Conservation (phyloP, 805 yeast genomes). For the Hanseniaspora mollemarum region DNA sequence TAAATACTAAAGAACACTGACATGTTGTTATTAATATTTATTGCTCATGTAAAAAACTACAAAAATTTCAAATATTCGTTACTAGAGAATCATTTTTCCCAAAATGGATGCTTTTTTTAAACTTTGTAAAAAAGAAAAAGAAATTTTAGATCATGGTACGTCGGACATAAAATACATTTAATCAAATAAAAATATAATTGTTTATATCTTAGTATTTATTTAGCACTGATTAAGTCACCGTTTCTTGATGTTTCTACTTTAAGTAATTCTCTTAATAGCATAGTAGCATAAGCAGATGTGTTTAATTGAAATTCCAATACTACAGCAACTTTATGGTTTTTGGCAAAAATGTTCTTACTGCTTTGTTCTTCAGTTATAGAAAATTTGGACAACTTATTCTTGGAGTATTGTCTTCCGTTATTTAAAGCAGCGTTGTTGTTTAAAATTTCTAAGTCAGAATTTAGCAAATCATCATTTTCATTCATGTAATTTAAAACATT, state of each 20-base stretch:
- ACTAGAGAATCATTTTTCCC: not conserved
- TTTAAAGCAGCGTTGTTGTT: constrained; percentile 29
- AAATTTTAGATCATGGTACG: not conserved
- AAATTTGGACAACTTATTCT: constrained; percentile 27
- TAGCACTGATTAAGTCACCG: constrained; percentile 28
- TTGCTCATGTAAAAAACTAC: not conserved
- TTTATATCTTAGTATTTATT: not conserved
- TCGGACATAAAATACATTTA: not conserved
- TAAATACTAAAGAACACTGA: no score
- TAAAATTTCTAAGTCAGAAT: constrained; percentile 62
- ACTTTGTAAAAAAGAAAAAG: constrained; percentile 1
- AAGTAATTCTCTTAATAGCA: constrained; percentile 90
- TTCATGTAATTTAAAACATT: constrained; percentile 48
- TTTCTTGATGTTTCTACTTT: constrained; percentile 56
- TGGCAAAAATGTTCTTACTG: constrained; percentile 17
- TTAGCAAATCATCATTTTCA: constrained; percentile 58
- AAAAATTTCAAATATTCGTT: not conserved
- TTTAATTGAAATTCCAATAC: constrained; percentile 67
- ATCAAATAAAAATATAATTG: not conserved
- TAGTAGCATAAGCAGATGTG: constrained; percentile 88
- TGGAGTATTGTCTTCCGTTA: constrained; percentile 27
- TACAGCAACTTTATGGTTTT: constrained; percentile 51
- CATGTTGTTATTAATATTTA: not conserved
- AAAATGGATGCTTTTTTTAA: not conserved
- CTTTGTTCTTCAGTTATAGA: constrained; percentile 25